Evolutionary conservation across 2,329 filamentous ascomycete species (phyloP).

Genomic region (Ascochyta pisi): DNA sequence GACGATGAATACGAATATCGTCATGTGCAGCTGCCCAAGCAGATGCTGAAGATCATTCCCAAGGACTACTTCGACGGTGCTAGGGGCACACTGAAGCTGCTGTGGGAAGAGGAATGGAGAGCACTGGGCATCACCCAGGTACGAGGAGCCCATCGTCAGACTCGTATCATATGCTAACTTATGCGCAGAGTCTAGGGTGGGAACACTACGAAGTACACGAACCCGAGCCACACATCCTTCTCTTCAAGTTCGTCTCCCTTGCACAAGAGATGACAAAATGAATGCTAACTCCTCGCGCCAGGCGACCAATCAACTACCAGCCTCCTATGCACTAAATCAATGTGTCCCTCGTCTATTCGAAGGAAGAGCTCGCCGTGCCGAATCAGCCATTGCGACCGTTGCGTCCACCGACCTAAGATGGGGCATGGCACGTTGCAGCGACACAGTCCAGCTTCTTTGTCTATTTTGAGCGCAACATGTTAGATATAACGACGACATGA

Average conservation of each 20-base stretch:
- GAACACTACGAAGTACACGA: slow-evolving; percentile 99
- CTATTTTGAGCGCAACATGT: slow-evolving; percentile 43
- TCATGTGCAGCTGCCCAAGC: slow-evolving; percentile 95
- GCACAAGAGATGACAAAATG: not conserved
- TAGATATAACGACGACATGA: slow-evolving; percentile 49
- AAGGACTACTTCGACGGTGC: slow-evolving; percentile 89
- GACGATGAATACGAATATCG: slow-evolving; percentile 95
- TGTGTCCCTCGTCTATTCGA: slow-evolving; percentile 10
- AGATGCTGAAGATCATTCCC: slow-evolving; percentile 97
- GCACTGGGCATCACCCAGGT: slow-evolving; percentile 97
- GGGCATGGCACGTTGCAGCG: slow-evolving; percentile 25
- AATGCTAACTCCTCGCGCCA: slow-evolving; percentile 46
- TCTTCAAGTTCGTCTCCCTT: slow-evolving; percentile 83
- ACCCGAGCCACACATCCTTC: slow-evolving; percentile 95
- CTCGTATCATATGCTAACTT: slow-evolving; percentile 17
- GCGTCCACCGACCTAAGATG: slow-evolving; percentile 17
- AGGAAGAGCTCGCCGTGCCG: slow-evolving; percentile 13
- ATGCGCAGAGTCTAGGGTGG: slow-evolving; percentile 87
- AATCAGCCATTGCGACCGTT: slow-evolving; percentile 18
- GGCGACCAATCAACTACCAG: slow-evolving; percentile 85
- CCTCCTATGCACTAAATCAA: slow-evolving; percentile 60
- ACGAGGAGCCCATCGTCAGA: slow-evolving; percentile 23
- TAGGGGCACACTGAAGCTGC: slow-evolving; percentile 90
- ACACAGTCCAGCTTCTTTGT: slow-evolving; percentile 38
- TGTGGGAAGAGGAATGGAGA: slow-evolving; percentile 99